A percentile compares a stretch with the other conserved stretches of the same genome.
phyloP scores from a whole-genome alignment of 2,329 filamentous ascomycete genomes.

The Microdochium trichocladiopsis region DNA sequence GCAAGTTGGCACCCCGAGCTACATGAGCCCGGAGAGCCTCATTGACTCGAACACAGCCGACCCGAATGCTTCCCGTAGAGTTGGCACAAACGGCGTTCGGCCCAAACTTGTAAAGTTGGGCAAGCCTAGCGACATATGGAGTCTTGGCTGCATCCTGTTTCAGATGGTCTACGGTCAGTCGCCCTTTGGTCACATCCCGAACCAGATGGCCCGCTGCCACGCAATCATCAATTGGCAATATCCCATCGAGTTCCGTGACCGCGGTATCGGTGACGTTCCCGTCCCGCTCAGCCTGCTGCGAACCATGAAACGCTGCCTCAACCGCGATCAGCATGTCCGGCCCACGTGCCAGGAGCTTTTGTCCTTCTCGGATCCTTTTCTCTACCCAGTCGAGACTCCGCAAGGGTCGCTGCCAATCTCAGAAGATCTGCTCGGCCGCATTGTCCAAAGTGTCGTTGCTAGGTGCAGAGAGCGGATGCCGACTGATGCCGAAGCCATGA shows the following conservation, averaged over 20 bases:
- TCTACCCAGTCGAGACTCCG: slow-evolving; percentile 53
- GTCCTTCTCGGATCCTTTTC: slow-evolving; percentile 50
- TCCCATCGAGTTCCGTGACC: slow-evolving; percentile 62
- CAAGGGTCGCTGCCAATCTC: slow-evolving; percentile 51
- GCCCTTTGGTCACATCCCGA: slow-evolving; percentile 86
- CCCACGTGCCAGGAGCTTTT: slow-evolving; percentile 60
- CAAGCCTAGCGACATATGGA: slow-evolving; percentile 95
- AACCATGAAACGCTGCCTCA: slow-evolving; percentile 57
- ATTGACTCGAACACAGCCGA: slow-evolving; percentile 67
- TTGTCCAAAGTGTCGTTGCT: slow-evolving; percentile 55
- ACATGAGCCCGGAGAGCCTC: slow-evolving; percentile 95
- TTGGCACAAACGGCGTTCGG: slow-evolving; percentile 26
- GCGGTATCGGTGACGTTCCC: slow-evolving; percentile 57
- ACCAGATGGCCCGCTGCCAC: slow-evolving; percentile 79
- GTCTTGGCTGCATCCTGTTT: slow-evolving; percentile 90
- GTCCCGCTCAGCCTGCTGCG: slow-evolving; percentile 53
- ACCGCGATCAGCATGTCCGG: slow-evolving; percentile 53
- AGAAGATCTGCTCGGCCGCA: slow-evolving; percentile 53
- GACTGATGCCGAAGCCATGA: slow-evolving; percentile 47
- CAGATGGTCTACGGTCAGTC: slow-evolving; percentile 98
- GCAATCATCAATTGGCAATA: slow-evolving; percentile 78
- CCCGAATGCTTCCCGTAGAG: slow-evolving; percentile 26
- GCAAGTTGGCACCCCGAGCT: slow-evolving; percentile 93
- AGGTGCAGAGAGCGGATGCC: slow-evolving; percentile 53
- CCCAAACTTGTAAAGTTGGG: slow-evolving; percentile 89